Base-by-base conservation (phyloP, 768 basidiomycete genomes). In the Kwoniella dendrophila region DNA sequence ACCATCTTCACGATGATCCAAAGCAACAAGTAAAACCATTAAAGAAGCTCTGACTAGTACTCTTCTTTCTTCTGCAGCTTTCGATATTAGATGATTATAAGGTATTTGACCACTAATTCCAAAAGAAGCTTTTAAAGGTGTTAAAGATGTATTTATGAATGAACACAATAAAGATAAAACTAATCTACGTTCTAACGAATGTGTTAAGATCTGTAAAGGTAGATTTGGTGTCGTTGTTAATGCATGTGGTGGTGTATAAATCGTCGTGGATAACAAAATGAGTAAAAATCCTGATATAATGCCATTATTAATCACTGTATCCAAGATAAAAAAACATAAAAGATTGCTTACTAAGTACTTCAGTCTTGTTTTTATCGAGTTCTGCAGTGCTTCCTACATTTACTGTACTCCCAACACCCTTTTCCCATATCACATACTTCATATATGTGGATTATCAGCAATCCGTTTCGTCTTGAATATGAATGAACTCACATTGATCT, bases 141-240 rank as follows among this genome's bases (percentile, higher is more conserved):
- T 67, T n/a, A 80, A 75, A 0, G 87, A 86, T 10, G 91, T 95
- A 75, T 99, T 99, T 62, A 99, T 82, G 45, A 96, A 81, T 3
- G 94, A 97, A 79, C 95, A 99, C 7, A 99, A 81, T 27, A 97
- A 81, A 3, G 94, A 93, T 57, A 99, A 83, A n/a, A 94, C 87
- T 69, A 93, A 69, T 14, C 81, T 76, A 11, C 79, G 72, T 85
- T 57, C 92, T 84, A 62, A 88, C 83, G 55, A 86, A 85, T 77
- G 86, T 83, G 78, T 91, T 48, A 91, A 82, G 74, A 91, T 85
- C 7, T 89, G 83, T 18, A 90, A 86, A 72, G 90, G 92, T 44
- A 85, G 83, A 2, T 80, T 80, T 8, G 90, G 89, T 0, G 89
- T 88, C 55, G 85, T 86, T 18, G 85, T 85, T 22, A 96, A 79